Evolutionary conservation across 2,329 filamentous ascomycete genomes (phyloP).

Genomic region (Aspergillus calidoustus): DNA sequence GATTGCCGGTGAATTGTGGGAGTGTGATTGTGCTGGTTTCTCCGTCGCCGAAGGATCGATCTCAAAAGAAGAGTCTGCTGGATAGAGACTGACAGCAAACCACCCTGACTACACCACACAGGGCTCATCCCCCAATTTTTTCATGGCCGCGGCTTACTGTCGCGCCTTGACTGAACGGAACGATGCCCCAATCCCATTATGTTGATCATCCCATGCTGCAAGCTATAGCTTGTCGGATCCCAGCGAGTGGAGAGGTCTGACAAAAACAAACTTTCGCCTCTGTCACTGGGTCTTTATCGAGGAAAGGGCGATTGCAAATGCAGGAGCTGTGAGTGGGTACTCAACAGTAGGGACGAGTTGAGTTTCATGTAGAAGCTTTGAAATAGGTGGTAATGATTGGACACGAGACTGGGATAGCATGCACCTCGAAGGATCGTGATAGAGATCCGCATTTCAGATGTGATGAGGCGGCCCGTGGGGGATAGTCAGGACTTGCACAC

Average conservation of each 20-base stretch:
- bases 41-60: too few relatives aligned
- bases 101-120: too few relatives aligned
- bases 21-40: too few relatives aligned
- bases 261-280: background rate
- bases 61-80: too few relatives aligned
- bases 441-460: background rate
- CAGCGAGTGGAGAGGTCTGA: background rate
- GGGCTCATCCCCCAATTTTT: too few relatives aligned
- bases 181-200: background rate
- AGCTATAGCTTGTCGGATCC: background rate
- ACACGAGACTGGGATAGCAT: background rate
- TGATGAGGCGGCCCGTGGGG: background rate
- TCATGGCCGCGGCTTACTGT: too few relatives aligned
- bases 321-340: background rate
- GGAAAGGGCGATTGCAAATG: background rate
- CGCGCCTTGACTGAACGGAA: background rate
- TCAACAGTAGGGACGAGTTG: background rate
- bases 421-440: background rate
- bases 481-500: background rate
- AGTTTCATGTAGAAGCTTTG: background rate
- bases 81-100: too few relatives aligned
- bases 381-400: background rate
- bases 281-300: background rate
- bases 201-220: slow-evolving; percentile 1
- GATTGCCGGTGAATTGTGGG: too few relatives aligned